Evolutionary conservation across 371 early-diverging fungal species (phyloP).

Genomic region (Umbelopsis sp.): DNA sequence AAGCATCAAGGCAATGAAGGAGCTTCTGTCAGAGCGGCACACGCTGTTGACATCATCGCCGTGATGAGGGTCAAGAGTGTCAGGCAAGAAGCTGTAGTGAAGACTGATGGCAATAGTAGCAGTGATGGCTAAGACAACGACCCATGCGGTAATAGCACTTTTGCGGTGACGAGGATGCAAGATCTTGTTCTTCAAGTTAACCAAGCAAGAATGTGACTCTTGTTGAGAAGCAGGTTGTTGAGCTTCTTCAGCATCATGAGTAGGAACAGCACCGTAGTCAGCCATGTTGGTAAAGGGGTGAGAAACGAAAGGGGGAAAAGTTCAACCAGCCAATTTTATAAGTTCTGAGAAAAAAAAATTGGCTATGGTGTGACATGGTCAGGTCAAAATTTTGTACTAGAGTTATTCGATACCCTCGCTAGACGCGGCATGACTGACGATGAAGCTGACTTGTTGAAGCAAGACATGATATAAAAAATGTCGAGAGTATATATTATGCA

Average conservation of each 20-base stretch:
- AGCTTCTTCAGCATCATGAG: constrained; percentile 40
- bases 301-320: constrained; percentile 3
- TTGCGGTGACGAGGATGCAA: constrained; percentile 43
- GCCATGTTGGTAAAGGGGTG: constrained; percentile 5
- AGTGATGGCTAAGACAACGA: constrained; percentile 37
- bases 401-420: too few relatives aligned
- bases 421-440: too few relatives aligned
- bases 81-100: constrained; percentile 33
- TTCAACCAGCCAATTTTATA: neutral
- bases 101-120: constrained; percentile 40
- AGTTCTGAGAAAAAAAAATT: neutral
- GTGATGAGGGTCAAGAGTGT: constrained; percentile 20
- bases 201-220: constrained; percentile 29
- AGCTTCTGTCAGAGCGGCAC: constrained; percentile 53
- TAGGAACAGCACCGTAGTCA: constrained; percentile 44
- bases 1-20: constrained; percentile 49
- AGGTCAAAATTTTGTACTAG: too few relatives aligned
- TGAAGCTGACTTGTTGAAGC: too few relatives aligned
- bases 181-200: constrained; percentile 35
- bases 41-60: constrained; percentile 18
- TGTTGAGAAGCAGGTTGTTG: constrained; percentile 24
- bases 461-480: too few relatives aligned
- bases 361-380: constrained; percentile 5
- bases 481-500: too few relatives aligned
- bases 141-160: constrained; percentile 37